Evolutionary conservation across 176 grass and related monocot genomes (phyloP), one percentile per base, ranked within the genome.

Genomic region (Aechmea fasciata): DNA sequence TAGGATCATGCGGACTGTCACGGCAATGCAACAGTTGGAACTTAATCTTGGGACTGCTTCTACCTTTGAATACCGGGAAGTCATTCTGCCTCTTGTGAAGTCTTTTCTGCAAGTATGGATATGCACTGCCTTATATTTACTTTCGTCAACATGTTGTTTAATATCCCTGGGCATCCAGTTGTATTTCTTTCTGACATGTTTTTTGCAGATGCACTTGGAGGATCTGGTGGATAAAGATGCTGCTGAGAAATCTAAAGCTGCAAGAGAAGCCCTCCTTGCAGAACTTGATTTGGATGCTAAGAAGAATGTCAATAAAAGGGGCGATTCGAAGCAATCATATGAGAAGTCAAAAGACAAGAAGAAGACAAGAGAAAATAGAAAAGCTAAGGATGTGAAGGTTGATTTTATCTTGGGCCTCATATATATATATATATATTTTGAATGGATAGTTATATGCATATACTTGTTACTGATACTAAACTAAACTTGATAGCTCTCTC

Each of bases 261-360:
- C 87, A 67, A 85, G 84, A 79, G 90, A 99, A 76, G 94, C 94
- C 61, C 93, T 99, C 70, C 63, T 99, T 13, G 90, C 94, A 71
- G 94, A 99, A 81, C 87, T 99, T 79, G 94, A 82, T 71, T 78
- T 87, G 57, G 89, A 99, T 82, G 90, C 82, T 72, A 81, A 90
- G 75, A 99, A 90, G 75, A 96, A 78, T 68, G 79, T 61, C 24
- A 87, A 68, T 73, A 83, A 75, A 80, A 80, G 72, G 49, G 75
- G 69, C 75, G 92, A 89, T 51, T 63, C 66, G 25, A 99, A 90
- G 66, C 86, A 83, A 69, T 72, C 69, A 51, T 70, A 88, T 75
- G 94, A 93, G 33, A 99, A 92, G 74, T 79, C 77, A 68, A 99
- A 86, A 55, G 94, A 93, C 50, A 93, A 86, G 87, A 99, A 84